A percentile compares a stretch with the other conserved stretches of the same genome.
Evolutionary conservation across 805 yeast species (phyloP).

Genomic region (Starmerella ratchasimensis): DNA sequence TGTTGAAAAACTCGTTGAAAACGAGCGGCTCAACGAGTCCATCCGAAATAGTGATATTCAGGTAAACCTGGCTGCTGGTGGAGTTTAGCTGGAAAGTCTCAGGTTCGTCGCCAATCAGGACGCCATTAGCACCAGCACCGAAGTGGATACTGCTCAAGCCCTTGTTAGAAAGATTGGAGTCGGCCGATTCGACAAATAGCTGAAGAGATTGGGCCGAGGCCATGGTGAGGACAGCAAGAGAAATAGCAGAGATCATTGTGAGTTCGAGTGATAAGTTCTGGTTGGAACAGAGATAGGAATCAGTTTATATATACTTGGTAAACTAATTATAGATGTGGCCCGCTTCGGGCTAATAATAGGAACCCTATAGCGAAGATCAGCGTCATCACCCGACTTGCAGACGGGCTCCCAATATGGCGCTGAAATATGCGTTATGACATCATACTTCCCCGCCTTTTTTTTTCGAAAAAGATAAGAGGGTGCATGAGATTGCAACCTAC

Average conservation of each 20-base stretch:
- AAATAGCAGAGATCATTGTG: constrained; percentile 1
- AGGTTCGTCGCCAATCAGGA: neutral
- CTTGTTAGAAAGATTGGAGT: neutral
- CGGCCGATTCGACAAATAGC: constrained; percentile 7
- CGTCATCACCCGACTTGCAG: too few species aligned
- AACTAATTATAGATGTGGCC: too few species aligned
- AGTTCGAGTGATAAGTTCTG: too few species aligned
- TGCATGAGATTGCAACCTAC: too few species aligned
- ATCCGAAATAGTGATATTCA: neutral
- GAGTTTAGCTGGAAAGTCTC: neutral
- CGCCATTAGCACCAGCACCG: constrained; percentile 15
- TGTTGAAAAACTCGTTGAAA: neutral
- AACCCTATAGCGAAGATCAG: too few species aligned
- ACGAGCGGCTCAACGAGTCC: neutral
- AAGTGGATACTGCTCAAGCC: constrained; percentile 9
- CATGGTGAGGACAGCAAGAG: constrained; percentile 3
- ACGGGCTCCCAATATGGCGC: too few species aligned
- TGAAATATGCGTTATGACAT: too few species aligned
- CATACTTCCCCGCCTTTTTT: too few species aligned
- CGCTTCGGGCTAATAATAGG: too few species aligned
- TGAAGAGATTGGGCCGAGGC: constrained; percentile 4
- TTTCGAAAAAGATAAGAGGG: too few species aligned
- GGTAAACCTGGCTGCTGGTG: neutral
- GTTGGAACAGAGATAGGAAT: too few species aligned
- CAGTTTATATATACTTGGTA: too few species aligned